Evolutionary conservation across 768 basidiomycete species (phyloP).

Genomic region (Rhodotorula graminis): DNA sequence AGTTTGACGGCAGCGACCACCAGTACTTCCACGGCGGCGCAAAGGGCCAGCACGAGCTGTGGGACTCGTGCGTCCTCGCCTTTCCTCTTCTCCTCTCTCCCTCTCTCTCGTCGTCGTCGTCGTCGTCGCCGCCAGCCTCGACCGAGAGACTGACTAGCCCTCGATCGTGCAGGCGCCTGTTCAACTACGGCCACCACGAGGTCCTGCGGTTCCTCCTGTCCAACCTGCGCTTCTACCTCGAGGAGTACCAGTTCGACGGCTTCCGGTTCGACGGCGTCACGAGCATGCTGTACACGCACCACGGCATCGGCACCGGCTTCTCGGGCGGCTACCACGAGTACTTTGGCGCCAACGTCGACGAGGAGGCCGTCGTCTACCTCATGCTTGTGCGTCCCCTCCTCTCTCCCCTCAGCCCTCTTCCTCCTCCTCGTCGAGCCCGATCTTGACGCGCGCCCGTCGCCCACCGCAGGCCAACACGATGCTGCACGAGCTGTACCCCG

Average conservation of each 20-base stretch:
- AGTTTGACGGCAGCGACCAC: constrained; percentile 96
- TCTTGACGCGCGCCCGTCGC: neutral
- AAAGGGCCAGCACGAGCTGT: constrained; percentile 87
- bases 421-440: too few species aligned
- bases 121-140: neutral
- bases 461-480: constrained; percentile 76
- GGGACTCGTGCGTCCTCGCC: constrained; percentile 62
- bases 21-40: constrained; percentile 92
- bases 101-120: neutral
- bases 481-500: constrained; percentile 73
- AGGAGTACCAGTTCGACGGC: constrained; percentile 92
- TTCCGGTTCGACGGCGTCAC: constrained; percentile 99
- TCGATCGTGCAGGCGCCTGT: constrained; percentile 62
- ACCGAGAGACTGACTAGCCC: neutral
- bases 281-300: constrained; percentile 98
- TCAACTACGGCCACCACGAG: constrained; percentile 94
- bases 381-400: constrained; percentile 66
- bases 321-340: constrained; percentile 98
- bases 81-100: too few species aligned
- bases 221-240: constrained; percentile 91
- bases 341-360: constrained; percentile 77
- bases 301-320: constrained; percentile 96
- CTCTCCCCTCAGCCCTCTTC: neutral
- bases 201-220: constrained; percentile 90
- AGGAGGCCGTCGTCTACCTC: constrained; percentile 87